Evolutionary conservation across 2,329 filamentous ascomycete species (phyloP), one percentile per base, ranked within the genome.

Genomic region (Calonectria naviculata): DNA sequence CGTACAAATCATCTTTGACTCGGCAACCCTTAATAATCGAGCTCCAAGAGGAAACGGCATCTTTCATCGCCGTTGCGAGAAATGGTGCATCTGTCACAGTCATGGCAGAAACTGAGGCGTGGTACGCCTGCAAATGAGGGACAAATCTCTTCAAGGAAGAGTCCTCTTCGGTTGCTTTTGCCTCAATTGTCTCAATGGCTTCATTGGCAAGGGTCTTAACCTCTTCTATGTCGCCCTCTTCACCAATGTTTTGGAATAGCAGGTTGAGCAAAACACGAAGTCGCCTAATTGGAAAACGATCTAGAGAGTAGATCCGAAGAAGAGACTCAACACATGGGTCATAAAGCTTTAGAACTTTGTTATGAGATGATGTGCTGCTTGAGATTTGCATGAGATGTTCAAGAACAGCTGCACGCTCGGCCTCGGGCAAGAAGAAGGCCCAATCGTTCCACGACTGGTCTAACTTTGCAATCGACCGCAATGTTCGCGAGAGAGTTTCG

Each of bases 381-480:
- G 87, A 85, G 46, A 89, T 85, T 61, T 89, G 85, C 49, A 93
- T 80, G 34, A 91, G 84, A 75, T 93, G 88, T 73, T 93, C 90
- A 21, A 93, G 83, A 1, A 90, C 88, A 3, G 90, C 89, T 10
- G 86, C 87, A 70, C 87, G 89, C 80, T 89, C 89, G 7, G 80
- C 73, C 52, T 87, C 89, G 0, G 85, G 81, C 8, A 92, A 79
- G 49, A 88, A 84, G 67, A 86, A 86, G 2, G 87, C 87, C 87
- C 89, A 89, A 64, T 92, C 89, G 49, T 88, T 85, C 78, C 84
- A 87, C n/a, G 86, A 88, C 64, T 85, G 84, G 68, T 88, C 89
- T 19, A 93, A 84, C 73, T 90, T 91, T 31, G 91, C 85, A 62
- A 93, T 87, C 5, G 88, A 87, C 26, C 87, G 87, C 17, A 93